A percentile compares a stretch with the other conserved stretches of the same genome.
Conservation (phyloP, 2,329 filamentous ascomycete genomes). For the Tolypocladium inflatum region DNA sequence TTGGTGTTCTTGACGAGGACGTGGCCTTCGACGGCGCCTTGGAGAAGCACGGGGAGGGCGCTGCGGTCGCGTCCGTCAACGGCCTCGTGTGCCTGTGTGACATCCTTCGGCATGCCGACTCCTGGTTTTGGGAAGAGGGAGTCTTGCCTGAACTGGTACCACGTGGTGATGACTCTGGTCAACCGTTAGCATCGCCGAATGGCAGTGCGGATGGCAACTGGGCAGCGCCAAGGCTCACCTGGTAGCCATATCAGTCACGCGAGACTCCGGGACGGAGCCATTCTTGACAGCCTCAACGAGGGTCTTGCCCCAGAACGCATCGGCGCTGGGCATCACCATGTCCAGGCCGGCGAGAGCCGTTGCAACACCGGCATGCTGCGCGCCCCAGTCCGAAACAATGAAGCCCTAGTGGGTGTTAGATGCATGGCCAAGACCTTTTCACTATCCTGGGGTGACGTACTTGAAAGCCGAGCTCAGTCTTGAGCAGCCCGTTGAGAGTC, state of each 20-base stretch:
- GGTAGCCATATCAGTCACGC: slow-evolving; percentile 53
- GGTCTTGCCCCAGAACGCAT: slow-evolving; percentile 38
- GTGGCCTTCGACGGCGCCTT: slow-evolving; percentile 53
- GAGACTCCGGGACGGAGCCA: slow-evolving; percentile 43
- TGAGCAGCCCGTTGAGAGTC: slow-evolving; percentile 57
- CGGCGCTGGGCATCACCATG: slow-evolving; percentile 54
- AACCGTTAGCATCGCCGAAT: background rate
- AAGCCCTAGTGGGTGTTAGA: slow-evolving; percentile 39
- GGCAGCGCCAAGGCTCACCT: slow-evolving; percentile 13
- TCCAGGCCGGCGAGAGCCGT: slow-evolving; percentile 58
- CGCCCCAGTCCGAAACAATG: slow-evolving; percentile 58
- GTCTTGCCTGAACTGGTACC: slow-evolving; percentile 47
- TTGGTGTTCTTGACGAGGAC: slow-evolving; percentile 55
- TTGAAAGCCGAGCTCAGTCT: slow-evolving; percentile 48
- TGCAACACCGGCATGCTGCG: slow-evolving; percentile 54
- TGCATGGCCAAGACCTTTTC: background rate
- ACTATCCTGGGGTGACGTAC: background rate
- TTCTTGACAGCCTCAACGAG: slow-evolving; percentile 50
- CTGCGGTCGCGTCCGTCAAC: slow-evolving; percentile 44
- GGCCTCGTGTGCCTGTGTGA: slow-evolving; percentile 38
- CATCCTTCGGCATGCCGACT: slow-evolving; percentile 38
- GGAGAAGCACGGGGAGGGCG: slow-evolving; percentile 29
- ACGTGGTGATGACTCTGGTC: slow-evolving; percentile 38
- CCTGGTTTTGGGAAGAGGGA: slow-evolving; percentile 35
- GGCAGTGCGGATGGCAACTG: background rate